Base-by-base conservation (phyloP, 1,284 basidiomycete species). In the Cutaneotrichosporon daszewskae region DNA sequence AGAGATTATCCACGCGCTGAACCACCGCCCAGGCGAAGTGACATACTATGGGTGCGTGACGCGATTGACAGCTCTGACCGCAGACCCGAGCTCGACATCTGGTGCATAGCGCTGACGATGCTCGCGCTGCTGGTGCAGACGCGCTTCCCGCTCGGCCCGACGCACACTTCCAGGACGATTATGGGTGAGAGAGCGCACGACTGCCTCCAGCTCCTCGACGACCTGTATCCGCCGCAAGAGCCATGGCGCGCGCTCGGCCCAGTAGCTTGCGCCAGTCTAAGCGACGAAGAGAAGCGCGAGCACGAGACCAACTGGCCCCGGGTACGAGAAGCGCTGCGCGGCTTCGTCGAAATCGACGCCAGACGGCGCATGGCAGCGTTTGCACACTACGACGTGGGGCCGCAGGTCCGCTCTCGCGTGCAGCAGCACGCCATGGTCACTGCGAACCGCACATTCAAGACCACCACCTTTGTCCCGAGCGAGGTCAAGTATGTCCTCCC, bases 41-140 rank as follows among this genome's bases (percentile, higher is more conserved):
- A 66, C 68, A 5, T 76, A 76, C 55, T 74, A 64, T 40, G 72
- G 73, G 65, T 68, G 29, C 26, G 66, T 54, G 17, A 3, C 19
- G 9, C 12, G 32, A 13, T 18, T 20, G 37, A 10, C 14, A n/a
- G n/a, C 17, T 16, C 35, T 32, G 57, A 62, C 43, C 55, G 59
- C 66, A 76, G 76, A 0, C 77, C 77, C 25, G 77, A 79, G 45
- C 68, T 79, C 36, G 77, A 79, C 55, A 74, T 76, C 40, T 79
- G 77, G 77, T 77, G 76, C 31, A 72, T 75, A 47, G 77, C 76
- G 9, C 62, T 79, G 19, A 76, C 75, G 5, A 57, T 78, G 48
- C 66, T 79, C 7, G 68, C 76, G 13, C 69, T 75, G 22, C 60
- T 78, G n/a, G 66, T 72, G 0, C 72, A 75, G 17, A 57, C 64